phyloP scores from a whole-genome alignment of 2,329 filamentous ascomycete genomes.

The Boeremia exigua region DNA sequence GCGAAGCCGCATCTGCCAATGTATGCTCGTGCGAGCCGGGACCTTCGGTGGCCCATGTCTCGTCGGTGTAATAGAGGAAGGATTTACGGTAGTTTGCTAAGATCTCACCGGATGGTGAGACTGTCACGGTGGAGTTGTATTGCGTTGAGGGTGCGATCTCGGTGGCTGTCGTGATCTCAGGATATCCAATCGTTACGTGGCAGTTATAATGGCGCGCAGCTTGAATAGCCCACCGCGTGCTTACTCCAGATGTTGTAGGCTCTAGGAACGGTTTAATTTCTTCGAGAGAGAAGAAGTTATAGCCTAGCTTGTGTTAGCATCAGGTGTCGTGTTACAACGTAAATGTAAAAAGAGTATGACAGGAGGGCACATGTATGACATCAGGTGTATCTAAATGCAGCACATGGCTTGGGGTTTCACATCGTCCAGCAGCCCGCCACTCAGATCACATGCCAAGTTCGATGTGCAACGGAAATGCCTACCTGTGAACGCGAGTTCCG shows the following conservation, averaged over 20 bases:
- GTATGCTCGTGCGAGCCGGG: conserved; percentile 29
- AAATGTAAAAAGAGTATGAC: too few relatives aligned
- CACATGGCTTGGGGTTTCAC: not conserved
- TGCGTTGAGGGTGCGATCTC: conserved; percentile 39
- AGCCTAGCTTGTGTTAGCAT: conserved; percentile 58
- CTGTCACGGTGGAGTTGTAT: conserved; percentile 67
- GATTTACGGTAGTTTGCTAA: conserved; percentile 67
- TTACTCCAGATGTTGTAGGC: conserved; percentile 67
- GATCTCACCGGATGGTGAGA: conserved; percentile 61
- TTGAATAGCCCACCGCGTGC: conserved; percentile 72
- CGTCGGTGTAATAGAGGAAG: conserved; percentile 71
- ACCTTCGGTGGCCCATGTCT: conserved; percentile 67
- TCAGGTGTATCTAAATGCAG: not conserved
- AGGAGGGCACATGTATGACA: not conserved
- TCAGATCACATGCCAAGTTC: conserved; percentile 1
- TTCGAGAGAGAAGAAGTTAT: conserved; percentile 75
- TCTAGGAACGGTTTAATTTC: conserved; percentile 75
- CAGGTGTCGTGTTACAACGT: not conserved
- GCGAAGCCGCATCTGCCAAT: conserved; percentile 24
- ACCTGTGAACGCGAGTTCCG: conserved; percentile 79
- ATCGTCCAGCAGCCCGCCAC: not conserved
- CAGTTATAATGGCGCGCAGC: conserved; percentile 71
- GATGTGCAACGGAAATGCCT: conserved; percentile 10
- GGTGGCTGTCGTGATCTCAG: conserved; percentile 58
- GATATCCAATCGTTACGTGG: conserved; percentile 74